These are phyloP conservation scores for Lippia alba DNA, from an alignment of 305 asterid genomes.

Conservation along the genomic window DNA sequence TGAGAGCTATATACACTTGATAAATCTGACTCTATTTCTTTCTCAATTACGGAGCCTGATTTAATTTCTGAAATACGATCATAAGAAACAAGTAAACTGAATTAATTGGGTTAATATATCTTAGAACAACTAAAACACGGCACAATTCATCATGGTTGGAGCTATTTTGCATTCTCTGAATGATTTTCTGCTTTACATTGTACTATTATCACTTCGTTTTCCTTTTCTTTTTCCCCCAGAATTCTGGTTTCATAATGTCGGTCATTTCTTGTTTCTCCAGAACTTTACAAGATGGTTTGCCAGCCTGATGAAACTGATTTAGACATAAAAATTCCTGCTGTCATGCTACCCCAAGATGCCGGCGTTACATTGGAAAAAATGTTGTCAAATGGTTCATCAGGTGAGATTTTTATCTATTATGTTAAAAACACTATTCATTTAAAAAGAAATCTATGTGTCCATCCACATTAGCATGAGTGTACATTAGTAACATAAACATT, in stretches of 20 bases:
- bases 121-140: conserved; percentile 6
- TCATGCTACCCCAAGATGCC: conserved; percentile 92
- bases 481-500: too few relatives aligned
- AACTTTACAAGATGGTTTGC: conserved; percentile 97
- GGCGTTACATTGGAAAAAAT: conserved; percentile 72
- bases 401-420: conserved; percentile 45
- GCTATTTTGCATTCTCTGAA: conserved; percentile 15
- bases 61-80: neutral
- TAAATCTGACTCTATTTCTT: too few relatives aligned
- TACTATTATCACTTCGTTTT: neutral
- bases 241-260: conserved; percentile 15
- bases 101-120: conserved; percentile 10
- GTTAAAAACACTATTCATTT: neutral
- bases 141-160: neutral
- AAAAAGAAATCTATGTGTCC: too few relatives aligned
- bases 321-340: conserved; percentile 80
- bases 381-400: conserved; percentile 80
- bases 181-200: conserved; percentile 6
- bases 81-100: conserved; percentile 1
- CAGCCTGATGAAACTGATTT: conserved; percentile 91
- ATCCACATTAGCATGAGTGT: too few relatives aligned
- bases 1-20: too few relatives aligned
- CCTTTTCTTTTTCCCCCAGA: neutral
- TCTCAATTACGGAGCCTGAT: neutral
- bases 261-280: conserved; percentile 48